Conservation (phyloP, 371 early-diverging fungal genomes). For the Vairimorpha apis region DNA sequence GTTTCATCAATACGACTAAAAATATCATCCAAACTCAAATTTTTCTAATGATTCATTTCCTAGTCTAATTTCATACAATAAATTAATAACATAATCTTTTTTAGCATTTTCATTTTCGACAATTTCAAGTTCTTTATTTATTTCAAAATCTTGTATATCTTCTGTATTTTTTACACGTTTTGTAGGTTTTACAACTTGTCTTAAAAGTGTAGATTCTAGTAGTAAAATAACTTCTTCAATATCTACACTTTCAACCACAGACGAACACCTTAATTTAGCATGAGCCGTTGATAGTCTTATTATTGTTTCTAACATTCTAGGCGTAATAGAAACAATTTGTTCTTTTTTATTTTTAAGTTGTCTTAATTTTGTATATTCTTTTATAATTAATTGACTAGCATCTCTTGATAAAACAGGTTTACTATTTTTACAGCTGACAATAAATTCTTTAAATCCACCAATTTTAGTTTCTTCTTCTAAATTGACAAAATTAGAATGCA, state of each 20-base stretch:
- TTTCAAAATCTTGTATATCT: constrained; percentile 77
- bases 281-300: constrained; percentile 65
- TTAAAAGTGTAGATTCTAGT: constrained; percentile 49
- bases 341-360: constrained; percentile 71
- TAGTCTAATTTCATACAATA: constrained; percentile 52
- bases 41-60: constrained; percentile 60
- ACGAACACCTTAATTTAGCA: constrained; percentile 64
- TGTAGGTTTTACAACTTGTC: constrained; percentile 34
- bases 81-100: constrained; percentile 51
- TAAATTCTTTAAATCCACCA: no score
- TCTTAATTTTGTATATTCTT: constrained; percentile 79
- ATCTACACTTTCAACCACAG: constrained; percentile 64
- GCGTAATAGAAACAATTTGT: constrained; percentile 60
- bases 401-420: constrained; percentile 68
- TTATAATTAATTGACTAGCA: constrained; percentile 71
- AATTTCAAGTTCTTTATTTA: constrained; percentile 64
- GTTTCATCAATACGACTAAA: no score
- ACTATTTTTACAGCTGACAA: constrained; percentile 49
- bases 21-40: constrained; percentile 76
- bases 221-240: constrained; percentile 77
- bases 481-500: constrained; percentile 69
- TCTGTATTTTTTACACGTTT: constrained; percentile 61
- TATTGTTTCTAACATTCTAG: constrained; percentile 63
- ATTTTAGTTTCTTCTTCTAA: constrained; percentile 54
- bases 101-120: constrained; percentile 59